Evolutionary conservation across 2,329 filamentous ascomycete species (phyloP).

Genomic region (Leptographium wingfieldii): DNA sequence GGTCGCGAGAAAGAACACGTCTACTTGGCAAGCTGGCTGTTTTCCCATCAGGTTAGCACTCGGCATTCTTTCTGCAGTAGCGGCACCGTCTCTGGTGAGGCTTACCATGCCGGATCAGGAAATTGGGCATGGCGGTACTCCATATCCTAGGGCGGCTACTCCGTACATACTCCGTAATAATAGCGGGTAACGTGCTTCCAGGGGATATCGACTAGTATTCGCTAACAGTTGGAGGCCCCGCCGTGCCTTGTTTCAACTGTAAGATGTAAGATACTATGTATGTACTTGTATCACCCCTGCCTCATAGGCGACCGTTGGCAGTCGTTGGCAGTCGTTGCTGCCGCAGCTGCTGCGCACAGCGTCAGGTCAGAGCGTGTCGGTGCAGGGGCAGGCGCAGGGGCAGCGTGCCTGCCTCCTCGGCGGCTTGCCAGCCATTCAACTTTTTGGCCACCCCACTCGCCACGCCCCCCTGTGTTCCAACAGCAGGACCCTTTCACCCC

Average conservation of each 20-base stretch:
- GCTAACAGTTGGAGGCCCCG: background rate
- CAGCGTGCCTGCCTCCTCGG: background rate
- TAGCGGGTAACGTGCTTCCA: background rate
- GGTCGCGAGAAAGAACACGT: too few relatives aligned
- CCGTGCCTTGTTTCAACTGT: background rate
- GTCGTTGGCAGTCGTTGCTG: background rate
- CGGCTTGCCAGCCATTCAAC: background rate
- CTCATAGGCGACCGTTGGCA: background rate
- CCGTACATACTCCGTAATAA: background rate
- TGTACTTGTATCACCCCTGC: background rate
- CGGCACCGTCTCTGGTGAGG: too few relatives aligned
- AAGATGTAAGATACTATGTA: background rate
- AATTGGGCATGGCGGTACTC: too few relatives aligned
- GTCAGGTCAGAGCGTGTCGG: too few relatives aligned
- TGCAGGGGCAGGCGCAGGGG: background rate
- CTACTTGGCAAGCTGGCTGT: too few relatives aligned
- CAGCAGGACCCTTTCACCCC: background rate
- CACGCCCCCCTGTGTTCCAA: background rate
- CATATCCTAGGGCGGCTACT: too few relatives aligned
- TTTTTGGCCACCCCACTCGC: background rate
- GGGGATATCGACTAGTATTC: background rate
- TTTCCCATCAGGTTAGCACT: too few relatives aligned
- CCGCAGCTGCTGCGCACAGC: background rate
- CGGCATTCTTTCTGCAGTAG: too few relatives aligned
- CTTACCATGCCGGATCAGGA: too few relatives aligned